Evolutionary conservation across 805 yeast species (phyloP).

Genomic region (Nadsonia fulvescens): DNA sequence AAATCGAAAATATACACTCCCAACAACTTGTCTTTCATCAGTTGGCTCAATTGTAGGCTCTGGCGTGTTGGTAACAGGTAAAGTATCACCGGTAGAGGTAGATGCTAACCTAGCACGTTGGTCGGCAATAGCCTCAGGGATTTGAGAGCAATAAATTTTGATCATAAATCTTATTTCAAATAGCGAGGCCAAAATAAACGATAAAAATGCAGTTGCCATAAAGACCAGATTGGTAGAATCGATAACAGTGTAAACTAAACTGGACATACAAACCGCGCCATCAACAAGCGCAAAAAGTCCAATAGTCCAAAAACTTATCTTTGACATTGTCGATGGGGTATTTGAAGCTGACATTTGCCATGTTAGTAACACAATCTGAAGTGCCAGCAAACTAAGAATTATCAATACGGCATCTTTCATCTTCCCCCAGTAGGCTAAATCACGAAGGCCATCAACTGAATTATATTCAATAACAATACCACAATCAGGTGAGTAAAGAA

Average conservation of each 20-base stretch:
- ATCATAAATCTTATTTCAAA: constrained; percentile 64
- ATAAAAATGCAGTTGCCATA: constrained; percentile 49
- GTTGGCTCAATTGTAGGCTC: constrained; percentile 6
- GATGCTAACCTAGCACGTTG: constrained; percentile 33
- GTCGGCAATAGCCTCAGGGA: constrained; percentile 16
- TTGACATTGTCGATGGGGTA: constrained; percentile 67
- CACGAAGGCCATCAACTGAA: constrained; percentile 1
- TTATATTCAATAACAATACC: constrained; percentile 31
- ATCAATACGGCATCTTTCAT: constrained; percentile 23
- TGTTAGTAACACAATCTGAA: constrained; percentile 39
- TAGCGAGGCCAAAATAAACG: constrained; percentile 50
- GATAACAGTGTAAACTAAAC: constrained; percentile 38
- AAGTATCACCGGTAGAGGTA: constrained; percentile 5
- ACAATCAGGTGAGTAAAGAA: constrained; percentile 81
- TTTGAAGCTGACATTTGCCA: constrained; percentile 52
- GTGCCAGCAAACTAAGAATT: constrained; percentile 27
- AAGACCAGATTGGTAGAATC: constrained; percentile 46
- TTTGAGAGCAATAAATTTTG: constrained; percentile 48
- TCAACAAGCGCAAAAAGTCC: constrained; percentile 49
- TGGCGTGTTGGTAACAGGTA: constrained; percentile 10
- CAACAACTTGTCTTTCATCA: constrained; percentile 38
- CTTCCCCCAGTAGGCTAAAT: constrained; percentile 1
- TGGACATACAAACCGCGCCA: constrained; percentile 46
- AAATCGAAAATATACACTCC: constrained; percentile 39
- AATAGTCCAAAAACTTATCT: constrained; percentile 47